Conservation (phyloP, 2,329 filamentous ascomycete genomes). For the Paecilomyces sp. region DNA sequence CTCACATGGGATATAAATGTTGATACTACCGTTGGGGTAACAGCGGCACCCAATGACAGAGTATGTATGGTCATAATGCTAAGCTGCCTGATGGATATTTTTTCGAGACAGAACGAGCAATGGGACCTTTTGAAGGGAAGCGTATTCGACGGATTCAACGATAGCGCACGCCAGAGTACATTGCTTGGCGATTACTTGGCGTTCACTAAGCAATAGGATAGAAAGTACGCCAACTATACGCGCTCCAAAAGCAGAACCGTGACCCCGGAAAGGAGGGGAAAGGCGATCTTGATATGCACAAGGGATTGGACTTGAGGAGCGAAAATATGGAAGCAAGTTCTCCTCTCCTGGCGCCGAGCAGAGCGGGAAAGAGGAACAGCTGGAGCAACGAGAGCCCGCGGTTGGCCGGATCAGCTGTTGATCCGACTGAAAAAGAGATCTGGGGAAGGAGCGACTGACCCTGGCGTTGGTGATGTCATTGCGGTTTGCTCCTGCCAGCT, state of each 20-base stretch:
- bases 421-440: neutral
- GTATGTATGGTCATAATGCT: conserved; percentile 44
- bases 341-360: neutral
- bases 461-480: neutral
- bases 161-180: neutral
- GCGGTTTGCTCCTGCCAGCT: neutral
- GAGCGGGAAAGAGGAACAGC: neutral
- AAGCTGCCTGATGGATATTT: neutral
- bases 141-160: neutral
- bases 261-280: neutral
- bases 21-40: conserved; percentile 79
- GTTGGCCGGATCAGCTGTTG: neutral
- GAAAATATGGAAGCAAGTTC: neutral
- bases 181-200: neutral
- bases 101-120: neutral
- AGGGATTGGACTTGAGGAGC: neutral
- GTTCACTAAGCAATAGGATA: neutral
- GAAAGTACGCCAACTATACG: neutral
- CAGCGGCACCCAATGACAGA: conserved; percentile 70
- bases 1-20: conserved; percentile 81
- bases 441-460: neutral
- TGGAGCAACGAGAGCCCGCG: neutral
- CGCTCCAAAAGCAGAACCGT: neutral
- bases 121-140: neutral
- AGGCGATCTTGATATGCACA: neutral